A percentile compares a stretch with the other conserved stretches of the same genome.
These are phyloP conservation scores for Apocynum venetum DNA, from an alignment of 257 asterid genomes.

Conservation along the genomic window DNA sequence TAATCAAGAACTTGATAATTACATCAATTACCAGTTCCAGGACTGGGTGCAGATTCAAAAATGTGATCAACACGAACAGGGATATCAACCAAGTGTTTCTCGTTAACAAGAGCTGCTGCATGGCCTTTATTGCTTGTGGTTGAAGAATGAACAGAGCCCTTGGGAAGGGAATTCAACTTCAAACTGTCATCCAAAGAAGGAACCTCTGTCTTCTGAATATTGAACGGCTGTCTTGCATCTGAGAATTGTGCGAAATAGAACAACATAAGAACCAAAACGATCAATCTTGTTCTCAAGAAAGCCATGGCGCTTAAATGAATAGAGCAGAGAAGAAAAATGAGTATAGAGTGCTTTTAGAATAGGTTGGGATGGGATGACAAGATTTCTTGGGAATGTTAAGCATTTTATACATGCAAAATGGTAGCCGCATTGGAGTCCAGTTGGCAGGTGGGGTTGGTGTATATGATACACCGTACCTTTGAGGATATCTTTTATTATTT, in stretches of 20 bases:
- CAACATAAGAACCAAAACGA: constrained; percentile 13
- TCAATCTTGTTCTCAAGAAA: background rate
- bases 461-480: too few species aligned
- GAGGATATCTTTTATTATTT: too few species aligned
- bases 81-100: constrained; percentile 4
- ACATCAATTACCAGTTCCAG: constrained; percentile 28
- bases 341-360: background rate
- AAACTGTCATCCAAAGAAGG: constrained; percentile 6
- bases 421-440: constrained; percentile 1
- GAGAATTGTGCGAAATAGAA: constrained; percentile 17
- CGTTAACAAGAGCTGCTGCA: background rate
- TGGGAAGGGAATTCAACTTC: constrained; percentile 17
- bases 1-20: background rate
- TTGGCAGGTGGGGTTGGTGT: constrained; percentile 8
- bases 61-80: constrained; percentile 5
- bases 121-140: constrained; percentile 23
- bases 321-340: background rate
- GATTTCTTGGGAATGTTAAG: background rate
- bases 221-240: constrained; percentile 30
- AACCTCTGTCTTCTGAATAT: background rate
- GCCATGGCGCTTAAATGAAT: constrained; percentile 18
- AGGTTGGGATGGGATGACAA: background rate
- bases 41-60: constrained; percentile 30
- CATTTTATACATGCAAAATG: background rate
- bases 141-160: constrained; percentile 21